Conservation (phyloP, 768 basidiomycete genomes). For the Serpula lacrymans region DNA sequence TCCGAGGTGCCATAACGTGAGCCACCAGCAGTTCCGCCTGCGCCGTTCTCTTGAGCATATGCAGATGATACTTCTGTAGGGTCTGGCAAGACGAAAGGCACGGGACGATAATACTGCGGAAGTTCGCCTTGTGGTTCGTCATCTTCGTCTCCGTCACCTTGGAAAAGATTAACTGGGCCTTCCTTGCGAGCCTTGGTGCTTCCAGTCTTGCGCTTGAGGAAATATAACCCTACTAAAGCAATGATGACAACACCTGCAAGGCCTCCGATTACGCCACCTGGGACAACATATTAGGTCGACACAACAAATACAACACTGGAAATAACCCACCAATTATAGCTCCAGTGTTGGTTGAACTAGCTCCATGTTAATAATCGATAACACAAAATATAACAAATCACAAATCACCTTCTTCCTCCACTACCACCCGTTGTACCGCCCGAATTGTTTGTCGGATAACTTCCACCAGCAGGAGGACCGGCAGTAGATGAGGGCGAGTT, state of each 20-base stretch:
- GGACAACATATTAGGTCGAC: conserved; percentile 6
- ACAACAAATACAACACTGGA: conserved; percentile 1
- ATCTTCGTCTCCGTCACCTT: conserved; percentile 48
- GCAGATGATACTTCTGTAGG: conserved; percentile 46
- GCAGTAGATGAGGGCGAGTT: conserved; percentile 75
- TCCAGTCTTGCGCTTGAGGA: conserved; percentile 45
- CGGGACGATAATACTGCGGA: conserved; percentile 70
- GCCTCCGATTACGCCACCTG: conserved; percentile 56
- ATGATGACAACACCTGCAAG: conserved; percentile 45
- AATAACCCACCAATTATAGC: conserved; percentile 45
- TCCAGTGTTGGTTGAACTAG: conserved; percentile 38
- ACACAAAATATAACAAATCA: conserved; percentile 9
- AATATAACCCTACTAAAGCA: conserved; percentile 42
- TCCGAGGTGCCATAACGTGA: conserved; percentile 25
- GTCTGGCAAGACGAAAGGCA: conserved; percentile 71
- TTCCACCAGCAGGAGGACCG: conserved; percentile 71
- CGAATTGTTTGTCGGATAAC: conserved; percentile 55
- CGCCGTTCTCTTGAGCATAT: conserved; percentile 27
- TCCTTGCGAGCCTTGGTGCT: conserved; percentile 41
- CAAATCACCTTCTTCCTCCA: conserved; percentile 24
- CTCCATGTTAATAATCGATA: too few relatives aligned
- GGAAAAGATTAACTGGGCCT: conserved; percentile 65
- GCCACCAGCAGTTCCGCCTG: conserved; percentile 16
- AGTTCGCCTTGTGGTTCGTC: conserved; percentile 42
- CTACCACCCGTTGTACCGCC: conserved; percentile 29